Evolutionary conservation across 352 stramenopile species (phyloP), one percentile per base, ranked within the genome.

Genomic region (Globisporangium cederbergense): DNA sequence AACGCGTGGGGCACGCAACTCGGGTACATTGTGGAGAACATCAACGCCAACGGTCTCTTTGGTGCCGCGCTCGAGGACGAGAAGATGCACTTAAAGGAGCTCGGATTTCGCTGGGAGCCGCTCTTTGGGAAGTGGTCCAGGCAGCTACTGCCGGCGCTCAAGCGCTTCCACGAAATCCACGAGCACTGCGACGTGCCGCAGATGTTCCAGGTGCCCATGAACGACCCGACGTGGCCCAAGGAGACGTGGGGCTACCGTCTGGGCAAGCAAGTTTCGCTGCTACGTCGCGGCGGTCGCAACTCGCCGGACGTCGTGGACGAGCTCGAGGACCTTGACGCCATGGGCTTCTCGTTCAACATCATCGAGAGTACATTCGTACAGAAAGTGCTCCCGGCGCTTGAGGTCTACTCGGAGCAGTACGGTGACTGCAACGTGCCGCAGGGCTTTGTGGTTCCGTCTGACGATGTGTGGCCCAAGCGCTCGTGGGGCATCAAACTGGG

Each of bases 111-210:
- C 16, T 90, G 80, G 78, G 68, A 86, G 46, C 62, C 68, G 28
- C 78, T 89, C n/a, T 87, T 83, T 52, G 75, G 78, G 16, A 83
- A 81, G 30, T 88, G 79, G 78, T 66, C 70, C 1, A 81, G 79
- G 64, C 68, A 80, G 28, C 57, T 89, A 20, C 46, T 91, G 30
- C 74, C 75, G 45, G 89, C 88, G 11, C 76, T 98, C 38, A 49
- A 81, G 30, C 73, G 58, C 1, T 98, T 96, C 77, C 80, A 84
- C 52, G 59, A 86, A 50, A 56, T 96, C 22, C 90, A 92, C 57
- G 91, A 89, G 25, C 89, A 98, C 71, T 82, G 93, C 54, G 70
- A 91, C 38, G 90, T 98, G 6, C 89, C 93, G 28, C 80, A 93
- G 55, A 83, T 86, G 22, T 98, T 97, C 74, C 83, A 89, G 16